Conservation (phyloP, 2,329 filamentous ascomycete genomes). For the Coniella vitis region DNA sequence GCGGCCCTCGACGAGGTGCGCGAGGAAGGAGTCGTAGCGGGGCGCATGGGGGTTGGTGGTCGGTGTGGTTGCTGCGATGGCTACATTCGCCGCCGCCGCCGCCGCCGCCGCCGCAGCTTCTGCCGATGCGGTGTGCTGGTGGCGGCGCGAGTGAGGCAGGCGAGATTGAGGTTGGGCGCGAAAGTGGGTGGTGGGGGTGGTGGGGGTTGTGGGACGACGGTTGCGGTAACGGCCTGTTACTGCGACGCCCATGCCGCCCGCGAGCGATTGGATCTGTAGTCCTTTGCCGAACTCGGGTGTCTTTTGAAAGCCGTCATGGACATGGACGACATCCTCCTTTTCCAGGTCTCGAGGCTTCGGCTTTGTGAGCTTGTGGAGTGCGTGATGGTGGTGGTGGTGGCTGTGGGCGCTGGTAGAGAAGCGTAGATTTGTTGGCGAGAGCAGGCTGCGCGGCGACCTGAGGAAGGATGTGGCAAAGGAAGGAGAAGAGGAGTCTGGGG, state of each 20-base stretch:
- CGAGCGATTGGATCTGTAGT: conserved; percentile 2
- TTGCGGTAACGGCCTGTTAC: conserved; percentile 1
- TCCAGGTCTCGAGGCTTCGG: background rate
- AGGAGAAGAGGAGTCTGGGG: too few relatives aligned
- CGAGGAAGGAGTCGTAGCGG: background rate
- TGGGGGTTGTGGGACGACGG: too few relatives aligned
- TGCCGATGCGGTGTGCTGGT: too few relatives aligned
- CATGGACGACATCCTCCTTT: background rate
- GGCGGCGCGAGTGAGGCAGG: too few relatives aligned
- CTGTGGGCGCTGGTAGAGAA: background rate
- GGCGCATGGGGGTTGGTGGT: too few relatives aligned
- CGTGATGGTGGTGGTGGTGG: background rate
- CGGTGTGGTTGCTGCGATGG: too few relatives aligned
- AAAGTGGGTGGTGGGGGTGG: too few relatives aligned
- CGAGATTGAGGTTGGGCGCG: too few relatives aligned
- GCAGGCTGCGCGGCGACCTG: too few relatives aligned
- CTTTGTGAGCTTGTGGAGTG: background rate
- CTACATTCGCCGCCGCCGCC: too few relatives aligned
- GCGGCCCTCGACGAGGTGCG: conserved; percentile 1
- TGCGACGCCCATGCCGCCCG: conserved; percentile 1
- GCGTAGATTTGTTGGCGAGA: too few relatives aligned
- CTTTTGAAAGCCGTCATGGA: background rate
- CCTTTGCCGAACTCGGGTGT: background rate
- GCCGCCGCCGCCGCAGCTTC: too few relatives aligned
- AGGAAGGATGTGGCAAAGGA: background rate